Conservation (phyloP, 1,284 basidiomycete genomes). For the Rhodotorula sp. region DNA sequence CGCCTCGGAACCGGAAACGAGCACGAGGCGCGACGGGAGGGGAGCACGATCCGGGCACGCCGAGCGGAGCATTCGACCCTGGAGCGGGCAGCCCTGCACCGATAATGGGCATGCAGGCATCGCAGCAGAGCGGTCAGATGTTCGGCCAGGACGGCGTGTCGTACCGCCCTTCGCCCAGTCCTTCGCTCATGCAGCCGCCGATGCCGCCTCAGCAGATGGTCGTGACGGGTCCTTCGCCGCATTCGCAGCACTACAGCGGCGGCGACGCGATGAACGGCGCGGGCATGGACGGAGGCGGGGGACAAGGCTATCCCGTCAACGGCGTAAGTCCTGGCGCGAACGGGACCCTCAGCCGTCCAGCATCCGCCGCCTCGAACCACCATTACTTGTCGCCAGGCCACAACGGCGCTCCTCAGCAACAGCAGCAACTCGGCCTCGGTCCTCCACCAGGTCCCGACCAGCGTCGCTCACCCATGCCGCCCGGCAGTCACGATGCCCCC, state of each 20-base stretch:
- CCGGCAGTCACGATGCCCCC: not conserved
- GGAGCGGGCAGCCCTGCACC: conserved; percentile 21
- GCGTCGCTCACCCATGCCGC: conserved; percentile 6
- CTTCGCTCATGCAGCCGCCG: conserved; percentile 17
- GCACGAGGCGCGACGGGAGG: conserved; percentile 15
- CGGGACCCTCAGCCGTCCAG: conserved; percentile 21
- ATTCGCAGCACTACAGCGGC: not conserved
- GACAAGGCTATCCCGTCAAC: not conserved
- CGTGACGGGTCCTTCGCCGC: not conserved
- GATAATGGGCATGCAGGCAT: not conserved
- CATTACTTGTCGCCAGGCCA: conserved; percentile 5
- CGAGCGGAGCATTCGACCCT: conserved; percentile 10
- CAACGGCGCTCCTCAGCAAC: not conserved
- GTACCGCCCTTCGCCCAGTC: conserved; percentile 26
- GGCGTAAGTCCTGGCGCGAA: not conserved
- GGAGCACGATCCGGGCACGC: conserved; percentile 10
- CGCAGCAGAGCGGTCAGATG: not conserved
- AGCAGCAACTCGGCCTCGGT: conserved; percentile 6
- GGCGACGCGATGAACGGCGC: conserved; percentile 4
- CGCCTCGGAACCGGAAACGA: conserved; percentile 32
- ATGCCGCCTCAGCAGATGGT: conserved; percentile 12
- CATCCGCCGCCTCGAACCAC: conserved; percentile 30
- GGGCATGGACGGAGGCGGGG: not conserved
- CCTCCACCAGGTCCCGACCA: conserved; percentile 10
- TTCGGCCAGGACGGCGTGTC: conserved; percentile 10